Evolutionary conservation across 768 basidiomycete genomes (phyloP).

Genomic region (Leucocoprinus leucothites): DNA sequence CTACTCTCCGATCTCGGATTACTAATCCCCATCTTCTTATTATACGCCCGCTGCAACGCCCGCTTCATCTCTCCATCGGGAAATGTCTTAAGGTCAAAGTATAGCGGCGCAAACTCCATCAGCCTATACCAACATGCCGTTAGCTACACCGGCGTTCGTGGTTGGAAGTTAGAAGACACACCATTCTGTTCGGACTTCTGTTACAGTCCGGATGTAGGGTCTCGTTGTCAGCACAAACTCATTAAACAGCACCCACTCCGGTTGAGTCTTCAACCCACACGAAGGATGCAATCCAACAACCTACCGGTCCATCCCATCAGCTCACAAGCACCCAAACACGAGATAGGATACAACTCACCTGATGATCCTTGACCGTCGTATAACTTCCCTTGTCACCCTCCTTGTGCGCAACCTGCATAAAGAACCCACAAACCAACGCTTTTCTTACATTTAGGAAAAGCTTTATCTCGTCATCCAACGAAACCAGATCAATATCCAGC

Average conservation of each 20-base stretch:
- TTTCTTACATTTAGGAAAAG: constrained; percentile 74
- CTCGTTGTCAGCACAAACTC: constrained; percentile 85
- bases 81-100: constrained; percentile 70
- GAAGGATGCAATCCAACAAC: constrained; percentile 77
- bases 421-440: constrained; percentile 89
- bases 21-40: constrained; percentile 53
- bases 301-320: constrained; percentile 22
- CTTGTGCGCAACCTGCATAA: constrained; percentile 97
- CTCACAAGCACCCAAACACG: not conserved
- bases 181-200: constrained; percentile 88
- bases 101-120: constrained; percentile 39
- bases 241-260: constrained; percentile 79
- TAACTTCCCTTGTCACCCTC: constrained; percentile 90
- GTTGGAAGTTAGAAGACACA: constrained; percentile 39
- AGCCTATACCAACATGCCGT: constrained; percentile 31
- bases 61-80: constrained; percentile 70
- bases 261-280: constrained; percentile 78
- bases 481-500: constrained; percentile 75
- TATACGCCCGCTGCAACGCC: constrained; percentile 49
- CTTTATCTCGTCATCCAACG: constrained; percentile 64
- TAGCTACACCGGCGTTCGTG: constrained; percentile 5
- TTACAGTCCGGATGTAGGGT: constrained; percentile 88
- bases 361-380: constrained; percentile 92
- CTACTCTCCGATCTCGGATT: constrained; percentile 18
- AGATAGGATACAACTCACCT: constrained; percentile 41